Evolutionary conservation across 805 yeast genomes (phyloP).

Genomic region (Metschnikowia picachoensis): DNA sequence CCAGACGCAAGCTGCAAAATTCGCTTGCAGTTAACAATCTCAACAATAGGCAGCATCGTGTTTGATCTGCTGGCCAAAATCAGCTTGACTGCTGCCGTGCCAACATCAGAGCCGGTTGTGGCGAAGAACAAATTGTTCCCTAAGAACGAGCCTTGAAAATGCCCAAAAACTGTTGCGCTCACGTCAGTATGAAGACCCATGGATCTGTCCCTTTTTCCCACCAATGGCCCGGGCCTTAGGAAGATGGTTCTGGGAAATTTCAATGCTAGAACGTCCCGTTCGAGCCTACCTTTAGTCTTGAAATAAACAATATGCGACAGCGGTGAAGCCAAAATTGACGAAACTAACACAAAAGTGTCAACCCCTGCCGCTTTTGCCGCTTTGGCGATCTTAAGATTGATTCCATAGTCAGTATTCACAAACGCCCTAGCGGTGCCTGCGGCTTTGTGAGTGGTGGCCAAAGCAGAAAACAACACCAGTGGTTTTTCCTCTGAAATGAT

Average conservation of each 20-base stretch:
- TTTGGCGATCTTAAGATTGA: conserved; percentile 63
- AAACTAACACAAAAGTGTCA: conserved; percentile 62
- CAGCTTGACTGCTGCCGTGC: conserved; percentile 47
- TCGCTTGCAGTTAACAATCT: conserved; percentile 20
- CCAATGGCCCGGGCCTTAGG: conserved; percentile 69
- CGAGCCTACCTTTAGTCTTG: conserved; percentile 72
- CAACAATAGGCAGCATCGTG: conserved; percentile 21
- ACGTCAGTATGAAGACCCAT: conserved; percentile 22
- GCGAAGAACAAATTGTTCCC: conserved; percentile 31
- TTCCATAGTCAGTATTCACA: conserved; percentile 67
- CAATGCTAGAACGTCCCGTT: conserved; percentile 58
- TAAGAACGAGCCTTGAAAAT: conserved; percentile 16
- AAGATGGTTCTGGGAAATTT: conserved; percentile 71
- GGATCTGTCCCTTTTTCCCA: conserved; percentile 56
- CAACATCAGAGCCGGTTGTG: conserved; percentile 62
- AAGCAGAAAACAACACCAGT: conserved; percentile 10
- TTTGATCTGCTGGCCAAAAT: conserved; percentile 23
- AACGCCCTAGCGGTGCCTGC: conserved; percentile 69
- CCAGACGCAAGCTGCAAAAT: conserved; percentile 12
- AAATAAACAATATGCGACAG: conserved; percentile 58
- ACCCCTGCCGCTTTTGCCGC: conserved; percentile 71
- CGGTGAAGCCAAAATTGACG: conserved; percentile 60
- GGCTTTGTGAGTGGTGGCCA: conserved; percentile 18
- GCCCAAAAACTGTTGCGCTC: conserved; percentile 28
- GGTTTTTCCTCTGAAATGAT: conserved; percentile 13